Evolutionary conservation across 495 filamentous ascomycete genomes (phyloP).

Genomic region (Podospora pseudocomata): DNA sequence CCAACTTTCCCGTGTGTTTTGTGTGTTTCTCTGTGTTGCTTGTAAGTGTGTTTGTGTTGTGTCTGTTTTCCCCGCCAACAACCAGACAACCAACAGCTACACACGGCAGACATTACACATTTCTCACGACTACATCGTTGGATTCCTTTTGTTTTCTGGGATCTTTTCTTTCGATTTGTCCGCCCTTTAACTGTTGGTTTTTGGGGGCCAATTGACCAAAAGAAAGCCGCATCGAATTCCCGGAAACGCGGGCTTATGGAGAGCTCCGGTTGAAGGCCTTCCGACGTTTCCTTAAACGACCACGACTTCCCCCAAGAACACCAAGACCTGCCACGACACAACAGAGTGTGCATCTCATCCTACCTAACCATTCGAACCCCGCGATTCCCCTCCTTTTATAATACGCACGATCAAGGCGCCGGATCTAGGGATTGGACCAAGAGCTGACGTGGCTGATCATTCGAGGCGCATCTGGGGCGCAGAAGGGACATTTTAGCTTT

Average conservation of each 20-base stretch:
- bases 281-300: background rate
- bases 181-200: background rate
- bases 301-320: background rate
- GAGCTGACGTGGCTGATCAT: background rate
- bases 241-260: background rate
- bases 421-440: background rate
- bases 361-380: background rate
- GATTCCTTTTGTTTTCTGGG: no score
- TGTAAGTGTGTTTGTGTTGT: background rate
- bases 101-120: background rate
- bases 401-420: background rate
- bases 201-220: background rate
- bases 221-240: background rate
- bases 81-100: background rate
- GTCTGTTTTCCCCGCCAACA: background rate
- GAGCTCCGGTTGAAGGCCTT: background rate
- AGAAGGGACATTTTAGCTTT: constrained; percentile 7
- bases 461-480: constrained; percentile 7
- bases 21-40: background rate
- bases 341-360: background rate
- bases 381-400: background rate
- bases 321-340: background rate
- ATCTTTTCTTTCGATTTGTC: background rate
- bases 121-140: background rate
- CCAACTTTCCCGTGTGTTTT: background rate